Evolutionary conservation across 2,329 filamentous ascomycete species (phyloP), one percentile per base, ranked within the genome.

Genomic region (Aspergillus fructus): DNA sequence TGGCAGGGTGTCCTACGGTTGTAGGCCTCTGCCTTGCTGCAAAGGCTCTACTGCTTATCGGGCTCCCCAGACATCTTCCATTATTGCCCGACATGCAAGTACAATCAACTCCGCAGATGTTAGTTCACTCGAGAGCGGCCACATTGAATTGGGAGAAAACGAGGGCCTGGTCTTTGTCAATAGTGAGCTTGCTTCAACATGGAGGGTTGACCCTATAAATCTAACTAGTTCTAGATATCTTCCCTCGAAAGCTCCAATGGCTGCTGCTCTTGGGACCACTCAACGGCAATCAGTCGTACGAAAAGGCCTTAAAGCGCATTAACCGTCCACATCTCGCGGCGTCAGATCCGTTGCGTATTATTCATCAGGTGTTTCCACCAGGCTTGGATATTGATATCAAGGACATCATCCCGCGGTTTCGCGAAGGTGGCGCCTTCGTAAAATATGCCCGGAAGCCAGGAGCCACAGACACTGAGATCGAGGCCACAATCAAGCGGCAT

Each of bases 381-480:
- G 81, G 81, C 9, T 67, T 88, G 2, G 79, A 84, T 1, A 78
- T 96, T 48, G 86, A 88, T 57, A 85, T 96, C 47, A 90, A 87
- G 3, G 89, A 96, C 67, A 88, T 97, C 15, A 74, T 97, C 17
- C 92, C 93, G 0, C 84, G 92, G 3, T 80, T 96, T 27, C 93
- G 96, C 67, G 94, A 99, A 69, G 94, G 94, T 15, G 94, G 94
- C 12, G 91, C 91, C 0, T 97, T 96, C 71, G 87, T 97, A 72
- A 97, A 96, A 72, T 92, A 96, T 70, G 83, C 82, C 15, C 84
- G 84, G 63, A 78, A 80, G 64, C 65, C 76, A 17, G 71, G 73
- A 9, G 68, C 80, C 5, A 72, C 75, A 9, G 71, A 81, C 2
- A 76, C 78, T 19, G 82, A 86, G 27, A 79, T 91, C 13, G 86